phyloP scores from a whole-genome alignment of 352 stramenopile species.

The Phytopythium vexans region DNA sequence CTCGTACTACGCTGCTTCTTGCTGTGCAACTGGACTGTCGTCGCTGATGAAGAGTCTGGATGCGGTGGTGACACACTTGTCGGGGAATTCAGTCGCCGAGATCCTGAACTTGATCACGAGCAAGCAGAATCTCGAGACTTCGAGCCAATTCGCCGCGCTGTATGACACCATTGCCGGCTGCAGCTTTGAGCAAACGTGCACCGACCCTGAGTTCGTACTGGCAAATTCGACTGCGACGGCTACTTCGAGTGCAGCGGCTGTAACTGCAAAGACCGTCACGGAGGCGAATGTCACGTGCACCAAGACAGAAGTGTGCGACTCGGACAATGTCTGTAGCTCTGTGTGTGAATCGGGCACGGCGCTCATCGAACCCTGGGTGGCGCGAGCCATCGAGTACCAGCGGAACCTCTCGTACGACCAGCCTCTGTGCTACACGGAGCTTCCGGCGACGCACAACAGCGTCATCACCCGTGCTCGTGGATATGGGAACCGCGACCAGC shows the following conservation, averaged over 20 bases:
- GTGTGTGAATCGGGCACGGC: conserved; percentile 62
- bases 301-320: conserved; percentile 50
- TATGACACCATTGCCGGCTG: conserved; percentile 41
- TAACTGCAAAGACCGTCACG: conserved; percentile 26
- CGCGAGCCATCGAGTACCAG: conserved; percentile 58
- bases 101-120: conserved; percentile 52
- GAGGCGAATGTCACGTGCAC: conserved; percentile 49
- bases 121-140: conserved; percentile 17
- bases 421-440: conserved; percentile 66
- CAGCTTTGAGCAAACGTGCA: conserved; percentile 39
- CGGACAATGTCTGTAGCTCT: conserved; percentile 54
- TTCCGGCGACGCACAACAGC: conserved; percentile 75
- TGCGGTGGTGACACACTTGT: conserved; percentile 34
- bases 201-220: conserved; percentile 33
- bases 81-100: conserved; percentile 42
- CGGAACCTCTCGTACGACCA: conserved; percentile 66
- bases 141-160: conserved; percentile 28
- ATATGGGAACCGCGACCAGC: conserved; percentile 75
- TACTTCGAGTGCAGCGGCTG: conserved; percentile 11
- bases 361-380: conserved; percentile 51
- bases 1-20: conserved; percentile 44
- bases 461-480: conserved; percentile 63
- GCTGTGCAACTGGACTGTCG: conserved; percentile 34
- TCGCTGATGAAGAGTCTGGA: conserved; percentile 51
- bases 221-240: conserved; percentile 15